Evolutionary conservation across 768 basidiomycete species (phyloP), one percentile per base, ranked within the genome.

Genomic region (Boletus patriciae): DNA sequence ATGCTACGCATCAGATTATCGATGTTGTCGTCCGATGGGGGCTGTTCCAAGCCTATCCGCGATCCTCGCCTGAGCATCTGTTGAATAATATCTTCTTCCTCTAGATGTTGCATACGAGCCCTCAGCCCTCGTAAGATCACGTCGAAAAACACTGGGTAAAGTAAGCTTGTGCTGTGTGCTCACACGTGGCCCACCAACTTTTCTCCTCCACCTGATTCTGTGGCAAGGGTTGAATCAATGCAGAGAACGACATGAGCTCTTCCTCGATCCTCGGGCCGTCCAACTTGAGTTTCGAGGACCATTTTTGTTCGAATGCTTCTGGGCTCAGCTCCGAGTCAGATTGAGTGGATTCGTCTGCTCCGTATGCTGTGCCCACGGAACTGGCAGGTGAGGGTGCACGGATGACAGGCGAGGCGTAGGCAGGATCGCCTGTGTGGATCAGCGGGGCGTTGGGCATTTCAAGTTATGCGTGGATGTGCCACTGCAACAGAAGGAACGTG

Each of bases 321-420:
- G 74, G 66, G 45, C 68, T 66, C 38, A 80, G 65, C 55, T 71
- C 72, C n/a, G 57, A 57, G 54, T 80, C 79, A 4, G 73, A 73
- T n/a, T 66, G 66, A 37, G 62, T 63, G n/a, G 80, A 79, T 59
- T 79, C 76, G 61, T 80, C 80, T 16, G 68, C 69, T 8, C 74
- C 77, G 33, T 80, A 80, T n/a, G 75, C 70, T 41, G 79, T 80
- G 37, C 76, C 78, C 47, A 80, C 71, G 15, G 79, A 78, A 49
- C 76, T 78, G 9, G 76, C 76, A 31, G 79, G 80, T 3, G 79
- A 80, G 6, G 77, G 74, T 9, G 76, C 72, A 36, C 79, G 76
- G 21, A 80, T 73, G 54, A 80, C 69, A 3, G 79, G 78, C 2
- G 79, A 71, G 33, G 74, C 78, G 55, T 80, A 80, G 2, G 72